Percentiles rank a stretch among this genome's conserved stretches.
These are phyloP conservation scores for Boletus insuetus DNA, from an alignment of 768 basidiomycete species.

Conservation along the genomic window DNA sequence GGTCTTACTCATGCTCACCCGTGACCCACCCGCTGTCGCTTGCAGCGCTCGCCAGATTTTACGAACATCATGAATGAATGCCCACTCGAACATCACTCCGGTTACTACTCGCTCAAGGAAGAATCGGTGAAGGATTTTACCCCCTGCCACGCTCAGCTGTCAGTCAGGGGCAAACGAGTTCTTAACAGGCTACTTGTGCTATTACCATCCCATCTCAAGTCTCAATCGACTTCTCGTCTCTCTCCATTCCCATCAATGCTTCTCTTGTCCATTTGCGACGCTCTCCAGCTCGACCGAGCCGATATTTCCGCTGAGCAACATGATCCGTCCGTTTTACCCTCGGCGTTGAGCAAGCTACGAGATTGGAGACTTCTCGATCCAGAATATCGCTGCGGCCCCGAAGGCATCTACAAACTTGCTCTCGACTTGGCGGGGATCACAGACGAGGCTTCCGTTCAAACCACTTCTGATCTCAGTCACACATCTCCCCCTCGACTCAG, in stretches of 20 bases:
- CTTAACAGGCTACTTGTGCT: conserved; percentile 17
- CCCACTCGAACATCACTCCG: conserved; percentile 2
- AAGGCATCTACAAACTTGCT: conserved; percentile 16
- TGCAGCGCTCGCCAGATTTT: conserved; percentile 15
- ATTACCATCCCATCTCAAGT: conserved; percentile 10
- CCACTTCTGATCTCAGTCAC: background rate
- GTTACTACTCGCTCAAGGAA: background rate
- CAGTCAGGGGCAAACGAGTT: conserved; percentile 2
- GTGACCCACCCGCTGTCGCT: background rate
- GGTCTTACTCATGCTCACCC: conserved; percentile 1
- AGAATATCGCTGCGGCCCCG: conserved; percentile 9
- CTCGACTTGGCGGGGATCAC: conserved; percentile 16
- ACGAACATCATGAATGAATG: conserved; percentile 22
- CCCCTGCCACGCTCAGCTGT: conserved; percentile 5
- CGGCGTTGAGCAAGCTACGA: conserved; percentile 22
- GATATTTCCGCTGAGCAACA: background rate
- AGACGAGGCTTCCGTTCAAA: background rate
- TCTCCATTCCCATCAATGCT: conserved; percentile 14
- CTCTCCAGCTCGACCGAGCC: conserved; percentile 1
- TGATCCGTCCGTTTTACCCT: conserved; percentile 15
- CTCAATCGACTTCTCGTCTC: background rate
- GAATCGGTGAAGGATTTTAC: conserved; percentile 1
- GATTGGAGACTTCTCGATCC: conserved; percentile 25
- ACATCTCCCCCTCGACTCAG: conserved; percentile 4
- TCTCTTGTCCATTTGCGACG: conserved; percentile 25